Base-by-base conservation (phyloP, 768 basidiomycete species). In the Phylloporus sp. region DNA sequence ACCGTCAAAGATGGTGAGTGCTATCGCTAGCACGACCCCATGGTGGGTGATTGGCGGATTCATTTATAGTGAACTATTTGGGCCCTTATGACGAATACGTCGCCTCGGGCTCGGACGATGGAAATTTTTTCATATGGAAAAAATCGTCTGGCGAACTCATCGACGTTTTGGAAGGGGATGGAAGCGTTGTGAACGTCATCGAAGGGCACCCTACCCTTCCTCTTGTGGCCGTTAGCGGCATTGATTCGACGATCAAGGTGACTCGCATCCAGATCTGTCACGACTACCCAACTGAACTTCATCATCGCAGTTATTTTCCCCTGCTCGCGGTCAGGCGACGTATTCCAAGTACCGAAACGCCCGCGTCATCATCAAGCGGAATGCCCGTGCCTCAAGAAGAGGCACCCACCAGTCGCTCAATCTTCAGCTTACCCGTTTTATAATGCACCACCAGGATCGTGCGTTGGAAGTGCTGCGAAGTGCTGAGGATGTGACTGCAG, bases 71-170 rank as follows among this genome's bases (percentile, higher is more conserved):
- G 29, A 93, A 90, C 62, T 93, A 90, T 61, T 67, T 93, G 31
- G 91, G 91, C 1, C 81, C 84, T 6, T 66, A 67, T 34, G 85
- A 90, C 43, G 86, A 93, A 64, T 87, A 75, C 47, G 77, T 94
- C 18, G 73, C 79, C 11, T 90, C 89, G 20, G 91, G 91, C 7
- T 90, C 86, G 5, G 91, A 95, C 57, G 90, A 92, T 53, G 87
- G 87, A 1, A 82, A 88, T 60, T 83, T 86, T 64, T 95, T 95
- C 62, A 71, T 93, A 13, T 95, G 91, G 91, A 71, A 79, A 49
- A 93, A 93, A 59, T 63, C 67, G 15, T 75, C 75, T 14, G 83
- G 81, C 1, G 64, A 64, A 11, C 64, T 93, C 9, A 78, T 80
- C 44, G 87, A 85, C 13, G 81, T 95, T 36, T 81, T 88, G 54